phyloP scores from a whole-genome alignment of 805 yeast genomes.

The Cyberlindnera xishuangbannaensis region DNA sequence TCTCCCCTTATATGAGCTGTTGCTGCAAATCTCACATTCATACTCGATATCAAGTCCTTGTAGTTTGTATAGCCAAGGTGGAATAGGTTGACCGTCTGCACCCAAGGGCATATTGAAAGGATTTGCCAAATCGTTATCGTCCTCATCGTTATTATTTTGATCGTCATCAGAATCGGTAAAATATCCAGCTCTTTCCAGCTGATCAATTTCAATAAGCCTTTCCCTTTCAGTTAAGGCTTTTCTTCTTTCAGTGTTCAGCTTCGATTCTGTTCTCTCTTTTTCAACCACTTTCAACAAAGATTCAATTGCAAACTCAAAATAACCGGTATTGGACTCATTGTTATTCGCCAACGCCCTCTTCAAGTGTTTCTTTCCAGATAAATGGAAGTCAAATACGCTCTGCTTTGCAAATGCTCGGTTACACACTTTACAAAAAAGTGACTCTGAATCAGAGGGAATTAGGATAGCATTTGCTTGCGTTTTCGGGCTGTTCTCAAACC shows the following conservation, averaged over 20 bases:
- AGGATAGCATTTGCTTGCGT: no score
- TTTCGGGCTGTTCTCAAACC: slow-evolving; percentile 9
- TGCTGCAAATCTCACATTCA: slow-evolving; percentile 84
- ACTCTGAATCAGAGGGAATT: no score
- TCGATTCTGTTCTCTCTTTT: slow-evolving; percentile 43
- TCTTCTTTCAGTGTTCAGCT: slow-evolving; percentile 56
- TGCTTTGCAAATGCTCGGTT: slow-evolving; percentile 54
- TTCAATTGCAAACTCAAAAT: slow-evolving; percentile 18
- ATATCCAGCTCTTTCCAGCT: slow-evolving; percentile 24
- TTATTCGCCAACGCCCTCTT: slow-evolving; percentile 32
- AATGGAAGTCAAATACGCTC: slow-evolving; percentile 64
- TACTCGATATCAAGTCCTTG: slow-evolving; percentile 76
- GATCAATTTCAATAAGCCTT: slow-evolving; percentile 29
- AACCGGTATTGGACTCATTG: slow-evolving; percentile 30
- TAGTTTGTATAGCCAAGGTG: slow-evolving; percentile 86
- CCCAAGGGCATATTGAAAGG: slow-evolving; percentile 60
- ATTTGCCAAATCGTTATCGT: slow-evolving; percentile 8
- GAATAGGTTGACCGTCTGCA: slow-evolving; percentile 87
- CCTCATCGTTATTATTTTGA: slow-evolving; percentile 27
- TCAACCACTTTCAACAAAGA: slow-evolving; percentile 33
- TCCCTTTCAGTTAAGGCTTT: slow-evolving; percentile 59
- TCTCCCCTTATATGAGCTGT: slow-evolving; percentile 66
- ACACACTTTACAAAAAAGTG: slow-evolving; percentile 58
- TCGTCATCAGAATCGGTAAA: slow-evolving; percentile 24
- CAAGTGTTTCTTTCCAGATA: slow-evolving; percentile 69